Percentiles rank a stretch among this genome's conserved stretches.
phyloP scores from a whole-genome alignment of 768 basidiomycete species.

The Calocera cornea region DNA sequence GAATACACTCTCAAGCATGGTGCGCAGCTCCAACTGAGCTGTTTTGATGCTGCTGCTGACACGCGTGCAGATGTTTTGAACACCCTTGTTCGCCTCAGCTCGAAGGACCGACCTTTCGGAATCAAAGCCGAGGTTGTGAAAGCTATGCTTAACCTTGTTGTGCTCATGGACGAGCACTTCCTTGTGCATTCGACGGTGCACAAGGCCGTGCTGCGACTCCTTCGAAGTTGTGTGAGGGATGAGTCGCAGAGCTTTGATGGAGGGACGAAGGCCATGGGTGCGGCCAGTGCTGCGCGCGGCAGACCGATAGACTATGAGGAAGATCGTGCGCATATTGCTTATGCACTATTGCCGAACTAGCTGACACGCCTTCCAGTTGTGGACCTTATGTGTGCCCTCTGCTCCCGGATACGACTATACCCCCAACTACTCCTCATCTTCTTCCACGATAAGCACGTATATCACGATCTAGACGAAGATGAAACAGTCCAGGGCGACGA shows the following conservation, averaged over 20 bases:
- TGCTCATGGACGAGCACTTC: conserved; percentile 84
- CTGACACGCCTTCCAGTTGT: conserved; percentile 44
- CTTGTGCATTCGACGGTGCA: conserved; percentile 85
- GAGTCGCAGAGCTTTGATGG: conserved; percentile 85
- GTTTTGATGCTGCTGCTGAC: neutral
- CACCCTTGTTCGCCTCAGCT: conserved; percentile 72
- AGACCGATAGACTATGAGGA: conserved; percentile 81
- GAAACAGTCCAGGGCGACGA: conserved; percentile 17
- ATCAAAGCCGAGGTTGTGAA: conserved; percentile 81
- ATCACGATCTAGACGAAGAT: conserved; percentile 14
- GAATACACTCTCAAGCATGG: conserved; percentile 88
- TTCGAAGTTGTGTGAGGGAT: conserved; percentile 83
- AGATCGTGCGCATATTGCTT: conserved; percentile 45
- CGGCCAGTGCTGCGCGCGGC: conserved; percentile 56
- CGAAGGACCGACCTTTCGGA: conserved; percentile 74
- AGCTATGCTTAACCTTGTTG: conserved; percentile 79
- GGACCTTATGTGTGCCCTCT: conserved; percentile 79
- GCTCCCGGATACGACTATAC: conserved; percentile 79
- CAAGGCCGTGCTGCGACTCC: conserved; percentile 67
- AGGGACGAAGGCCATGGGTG: conserved; percentile 56
- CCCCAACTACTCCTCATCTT: conserved; percentile 91
- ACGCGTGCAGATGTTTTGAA: conserved; percentile 55
- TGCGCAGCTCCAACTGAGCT: conserved; percentile 21
- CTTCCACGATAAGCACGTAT: conserved; percentile 74
- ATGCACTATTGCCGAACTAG: neutral